phyloP scores from a whole-genome alignment of 257 asterid genomes.

The Fraxinus americana region DNA sequence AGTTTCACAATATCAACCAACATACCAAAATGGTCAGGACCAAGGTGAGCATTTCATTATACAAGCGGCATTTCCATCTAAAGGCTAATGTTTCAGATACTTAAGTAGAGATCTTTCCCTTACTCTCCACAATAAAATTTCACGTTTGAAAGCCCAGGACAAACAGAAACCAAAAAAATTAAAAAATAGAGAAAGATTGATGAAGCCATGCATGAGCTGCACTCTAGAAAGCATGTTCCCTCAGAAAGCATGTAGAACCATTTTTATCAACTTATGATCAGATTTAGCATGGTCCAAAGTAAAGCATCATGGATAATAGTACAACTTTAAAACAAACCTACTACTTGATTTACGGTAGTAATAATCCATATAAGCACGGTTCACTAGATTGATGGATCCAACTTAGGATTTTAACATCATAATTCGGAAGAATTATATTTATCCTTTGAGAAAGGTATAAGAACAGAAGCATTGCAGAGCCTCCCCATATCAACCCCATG shows the following conservation, averaged over 20 bases:
- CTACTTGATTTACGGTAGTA: background rate
- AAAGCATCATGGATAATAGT: conserved; percentile 18
- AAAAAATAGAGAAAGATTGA: background rate
- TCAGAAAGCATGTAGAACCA: conserved; percentile 11
- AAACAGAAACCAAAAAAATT: background rate
- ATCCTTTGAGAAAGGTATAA: background rate
- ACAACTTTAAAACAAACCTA: background rate
- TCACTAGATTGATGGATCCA: conserved; percentile 1
- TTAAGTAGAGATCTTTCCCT: background rate
- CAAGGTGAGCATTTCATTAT: background rate
- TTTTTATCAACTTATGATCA: conserved; percentile 27
- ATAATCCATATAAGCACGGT: background rate
- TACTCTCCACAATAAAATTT: background rate
- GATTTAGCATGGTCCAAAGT: conserved; percentile 27
- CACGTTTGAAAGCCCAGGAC: background rate
- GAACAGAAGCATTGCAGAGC: background rate
- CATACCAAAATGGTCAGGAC: background rate
- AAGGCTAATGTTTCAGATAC: background rate
- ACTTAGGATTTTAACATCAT: background rate
- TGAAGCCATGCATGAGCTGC: background rate
- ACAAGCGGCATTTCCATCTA: background rate
- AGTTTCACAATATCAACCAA: background rate
- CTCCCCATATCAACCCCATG: background rate
- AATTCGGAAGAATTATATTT: background rate
- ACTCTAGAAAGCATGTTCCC: conserved; percentile 6